Evolutionary conservation across 192 early-diverging fungal genomes (phyloP).

Genomic region (Linnemannia elongata): DNA sequence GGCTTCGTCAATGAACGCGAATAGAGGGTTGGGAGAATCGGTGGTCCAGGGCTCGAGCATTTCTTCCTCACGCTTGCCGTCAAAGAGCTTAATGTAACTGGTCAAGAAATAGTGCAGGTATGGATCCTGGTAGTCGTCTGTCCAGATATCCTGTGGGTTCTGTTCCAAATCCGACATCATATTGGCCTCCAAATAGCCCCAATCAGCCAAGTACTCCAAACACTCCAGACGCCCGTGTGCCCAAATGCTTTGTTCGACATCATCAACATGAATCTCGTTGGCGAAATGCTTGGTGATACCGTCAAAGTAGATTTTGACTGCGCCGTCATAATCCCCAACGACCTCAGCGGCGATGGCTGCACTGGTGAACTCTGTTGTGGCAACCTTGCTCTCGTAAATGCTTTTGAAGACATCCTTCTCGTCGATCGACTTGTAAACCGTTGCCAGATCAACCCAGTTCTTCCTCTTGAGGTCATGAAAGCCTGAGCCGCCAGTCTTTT

Average conservation of each 20-base stretch:
- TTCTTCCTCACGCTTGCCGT: constrained; percentile 56
- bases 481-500: constrained; percentile 23
- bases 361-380: constrained; percentile 61
- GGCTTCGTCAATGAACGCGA: constrained; percentile 62
- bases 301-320: constrained; percentile 59
- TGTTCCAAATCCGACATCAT: constrained; percentile 67
- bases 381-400: constrained; percentile 72
- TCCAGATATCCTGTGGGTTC: constrained; percentile 67
- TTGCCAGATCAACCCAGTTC: constrained; percentile 73
- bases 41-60: constrained; percentile 63
- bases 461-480: constrained; percentile 31
- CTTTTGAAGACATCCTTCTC: constrained; percentile 74
- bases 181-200: constrained; percentile 69
- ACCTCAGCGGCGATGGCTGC: constrained; percentile 75
- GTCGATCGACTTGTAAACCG: constrained; percentile 74
- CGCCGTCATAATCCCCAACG: constrained; percentile 68
- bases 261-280: constrained; percentile 59
- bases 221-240: constrained; percentile 70
- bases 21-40: constrained; percentile 67
- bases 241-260: constrained; percentile 59
- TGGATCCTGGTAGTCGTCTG: constrained; percentile 62
- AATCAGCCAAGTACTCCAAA: constrained; percentile 71
- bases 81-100: constrained; percentile 63
- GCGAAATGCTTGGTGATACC: constrained; percentile 43
- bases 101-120: constrained; percentile 71